Evolutionary conservation across 352 stramenopile species (phyloP).

Genomic region (Globisporangium nagaii): DNA sequence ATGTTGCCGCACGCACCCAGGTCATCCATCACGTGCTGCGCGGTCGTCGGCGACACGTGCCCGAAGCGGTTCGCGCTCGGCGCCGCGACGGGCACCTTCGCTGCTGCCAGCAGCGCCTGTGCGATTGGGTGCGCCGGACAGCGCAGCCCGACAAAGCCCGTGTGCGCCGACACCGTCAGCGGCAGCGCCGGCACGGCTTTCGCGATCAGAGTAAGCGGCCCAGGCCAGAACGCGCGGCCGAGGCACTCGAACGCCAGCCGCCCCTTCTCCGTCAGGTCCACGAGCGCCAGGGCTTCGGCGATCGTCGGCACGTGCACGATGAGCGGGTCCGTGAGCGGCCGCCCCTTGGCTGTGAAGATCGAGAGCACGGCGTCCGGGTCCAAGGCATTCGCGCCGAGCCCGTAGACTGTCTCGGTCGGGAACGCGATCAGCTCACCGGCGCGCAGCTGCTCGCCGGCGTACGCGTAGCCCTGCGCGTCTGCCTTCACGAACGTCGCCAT

Average conservation of each 20-base stretch:
- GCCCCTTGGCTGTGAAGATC: slow-evolving; percentile 95
- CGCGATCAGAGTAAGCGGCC: slow-evolving; percentile 96
- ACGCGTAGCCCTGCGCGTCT: slow-evolving; percentile 34
- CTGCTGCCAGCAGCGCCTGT: slow-evolving; percentile 81
- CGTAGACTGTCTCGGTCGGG: slow-evolving; percentile 99
- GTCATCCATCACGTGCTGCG: slow-evolving; percentile 96
- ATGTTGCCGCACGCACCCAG: slow-evolving; percentile 88
- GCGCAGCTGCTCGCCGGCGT: slow-evolving; percentile 62
- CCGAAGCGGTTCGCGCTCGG: slow-evolving; percentile 98
- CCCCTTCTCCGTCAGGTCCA: slow-evolving; percentile 73
- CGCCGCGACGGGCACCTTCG: slow-evolving; percentile 93
- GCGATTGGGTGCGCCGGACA: slow-evolving; percentile 93
- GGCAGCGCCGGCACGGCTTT: slow-evolving; percentile 86
- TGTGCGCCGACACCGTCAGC: slow-evolving; percentile 86
- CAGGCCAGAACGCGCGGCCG: slow-evolving; percentile 93
- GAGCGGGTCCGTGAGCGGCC: slow-evolving; percentile 95
- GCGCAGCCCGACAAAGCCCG: slow-evolving; percentile 96
- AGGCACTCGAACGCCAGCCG: slow-evolving; percentile 79
- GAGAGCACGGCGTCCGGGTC: slow-evolving; percentile 89
- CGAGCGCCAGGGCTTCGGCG: slow-evolving; percentile 85
- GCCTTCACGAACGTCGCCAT: slow-evolving; percentile 30
- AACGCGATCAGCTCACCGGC: slow-evolving; percentile 89
- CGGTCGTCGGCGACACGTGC: slow-evolving; percentile 96
- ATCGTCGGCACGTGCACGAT: slow-evolving; percentile 96
- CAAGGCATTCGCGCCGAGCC: slow-evolving; percentile 96